A percentile compares a stretch with the other conserved stretches of the same genome.
These are phyloP conservation scores for Salvia miltiorrhiza DNA, from an alignment of 257 asterid species.

Conservation along the genomic window DNA sequence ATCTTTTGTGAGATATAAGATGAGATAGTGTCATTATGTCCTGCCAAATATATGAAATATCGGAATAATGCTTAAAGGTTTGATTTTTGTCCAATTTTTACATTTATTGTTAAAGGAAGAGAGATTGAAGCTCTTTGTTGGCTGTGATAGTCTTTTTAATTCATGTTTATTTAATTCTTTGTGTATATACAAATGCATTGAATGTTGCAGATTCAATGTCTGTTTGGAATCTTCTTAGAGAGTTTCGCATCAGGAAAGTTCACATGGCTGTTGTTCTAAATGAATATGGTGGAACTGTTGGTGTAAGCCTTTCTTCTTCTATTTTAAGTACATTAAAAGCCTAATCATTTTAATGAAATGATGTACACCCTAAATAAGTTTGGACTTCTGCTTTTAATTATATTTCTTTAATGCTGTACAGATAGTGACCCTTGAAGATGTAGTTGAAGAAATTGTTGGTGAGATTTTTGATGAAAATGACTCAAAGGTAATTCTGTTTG, in stretches of 20 bases:
- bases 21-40: background rate
- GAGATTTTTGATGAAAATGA: constrained; percentile 98
- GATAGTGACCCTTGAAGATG: constrained; percentile 98
- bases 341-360: background rate
- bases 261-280: constrained; percentile 99
- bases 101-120: background rate
- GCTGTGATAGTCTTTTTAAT: background rate
- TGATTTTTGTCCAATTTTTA: background rate
- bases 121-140: background rate
- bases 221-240: constrained; percentile 99
- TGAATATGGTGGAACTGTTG: constrained; percentile 98
- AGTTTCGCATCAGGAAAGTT: constrained; percentile 97
- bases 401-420: constrained; percentile 35
- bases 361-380: constrained; percentile 15
- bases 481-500: constrained; percentile 65
- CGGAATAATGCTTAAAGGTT: background rate
- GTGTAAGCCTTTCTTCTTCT: constrained; percentile 53
- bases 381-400: constrained; percentile 14
- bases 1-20: background rate
- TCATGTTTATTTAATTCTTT: background rate
- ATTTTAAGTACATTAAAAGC: constrained; percentile 9
- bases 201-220: constrained; percentile 91
- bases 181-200: background rate
- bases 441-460: constrained; percentile 99
- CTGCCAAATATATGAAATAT: background rate